A percentile compares a stretch with the other conserved stretches of the same genome.
phyloP scores from a whole-genome alignment of 345 rosid genomes.

The Lepidium sativum region DNA sequence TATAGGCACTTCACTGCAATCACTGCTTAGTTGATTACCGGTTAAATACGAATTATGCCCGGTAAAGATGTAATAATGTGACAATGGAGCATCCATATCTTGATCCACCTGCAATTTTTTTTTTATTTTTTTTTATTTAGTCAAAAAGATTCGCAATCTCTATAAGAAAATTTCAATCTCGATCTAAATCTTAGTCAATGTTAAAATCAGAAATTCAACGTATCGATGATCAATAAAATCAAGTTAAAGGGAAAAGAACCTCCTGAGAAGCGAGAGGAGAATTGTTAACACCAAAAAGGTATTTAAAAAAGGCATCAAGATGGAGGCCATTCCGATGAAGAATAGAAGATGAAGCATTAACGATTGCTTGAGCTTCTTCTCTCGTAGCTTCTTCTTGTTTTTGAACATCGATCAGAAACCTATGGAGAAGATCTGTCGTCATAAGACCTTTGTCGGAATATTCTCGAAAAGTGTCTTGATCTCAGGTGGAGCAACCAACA shows the following conservation, averaged over 20 bases:
- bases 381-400: conserved; percentile 38
- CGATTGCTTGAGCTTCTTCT: conserved; percentile 53
- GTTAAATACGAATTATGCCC: conserved; percentile 93
- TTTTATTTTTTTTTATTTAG: too few species aligned
- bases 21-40: conserved; percentile 91
- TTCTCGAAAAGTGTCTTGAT: conserved; percentile 41
- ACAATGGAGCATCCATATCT: conserved; percentile 81
- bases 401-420: conserved; percentile 58
- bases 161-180: not conserved
- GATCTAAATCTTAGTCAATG: not conserved
- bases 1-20: conserved; percentile 87
- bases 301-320: conserved; percentile 58
- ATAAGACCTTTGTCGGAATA: conserved; percentile 60
- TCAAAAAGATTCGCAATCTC: not conserved
- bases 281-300: conserved; percentile 36
- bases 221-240: not conserved
- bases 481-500: conserved; percentile 50
- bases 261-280: conserved; percentile 42
- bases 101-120: conserved; percentile 82
- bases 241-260: conserved; percentile 25
- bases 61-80: conserved; percentile 80
- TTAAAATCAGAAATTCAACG: too few species aligned
- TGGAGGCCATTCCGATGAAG: conserved; percentile 46
- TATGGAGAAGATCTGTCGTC: conserved; percentile 41
- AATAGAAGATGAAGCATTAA: conserved; percentile 34